A percentile compares a stretch with the other conserved stretches of the same genome.
Evolutionary conservation across 352 stramenopile species (phyloP).

Genomic region (Phytophthora pini): DNA sequence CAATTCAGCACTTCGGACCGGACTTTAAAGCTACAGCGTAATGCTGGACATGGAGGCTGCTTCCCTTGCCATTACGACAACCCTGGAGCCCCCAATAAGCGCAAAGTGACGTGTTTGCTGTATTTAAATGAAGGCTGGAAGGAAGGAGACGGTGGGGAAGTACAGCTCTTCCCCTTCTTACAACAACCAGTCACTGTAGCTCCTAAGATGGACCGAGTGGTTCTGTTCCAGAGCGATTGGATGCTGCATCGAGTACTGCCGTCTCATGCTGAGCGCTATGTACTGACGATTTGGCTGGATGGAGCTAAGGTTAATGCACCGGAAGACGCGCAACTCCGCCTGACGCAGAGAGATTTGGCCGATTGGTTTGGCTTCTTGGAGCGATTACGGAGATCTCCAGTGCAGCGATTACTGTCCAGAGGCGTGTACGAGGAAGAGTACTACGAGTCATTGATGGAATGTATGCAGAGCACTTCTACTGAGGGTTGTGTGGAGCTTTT

Average conservation of each 20-base stretch:
- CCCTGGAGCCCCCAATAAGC: conserved; percentile 75
- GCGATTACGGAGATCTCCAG: conserved; percentile 57
- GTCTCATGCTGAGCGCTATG: conserved; percentile 58
- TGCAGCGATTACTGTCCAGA: conserved; percentile 78
- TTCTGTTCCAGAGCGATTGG: conserved; percentile 76
- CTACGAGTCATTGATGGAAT: conserved; percentile 72
- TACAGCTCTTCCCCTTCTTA: conserved; percentile 82
- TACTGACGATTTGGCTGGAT: conserved; percentile 76
- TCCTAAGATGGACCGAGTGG: conserved; percentile 75
- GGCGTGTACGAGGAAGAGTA: conserved; percentile 83
- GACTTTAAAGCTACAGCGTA: conserved; percentile 84
- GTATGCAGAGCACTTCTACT: conserved; percentile 57
- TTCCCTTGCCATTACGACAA: conserved; percentile 90
- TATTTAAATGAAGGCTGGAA: conserved; percentile 84
- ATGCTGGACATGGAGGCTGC: conserved; percentile 72
- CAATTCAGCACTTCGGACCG: conserved; percentile 63
- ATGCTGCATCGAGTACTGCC: conserved; percentile 78
- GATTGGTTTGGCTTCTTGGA: conserved; percentile 75
- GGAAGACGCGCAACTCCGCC: conserved; percentile 67
- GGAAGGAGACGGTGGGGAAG: conserved; percentile 68
- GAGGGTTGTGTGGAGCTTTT: conserved; percentile 72
- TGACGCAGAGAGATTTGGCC: conserved; percentile 64
- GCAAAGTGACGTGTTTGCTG: conserved; percentile 80
- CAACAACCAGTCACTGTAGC: conserved; percentile 59
- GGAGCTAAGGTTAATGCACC: conserved; percentile 53